Base-by-base conservation (phyloP, 2,329 filamentous ascomycete species). In the Aulographum hederae region DNA sequence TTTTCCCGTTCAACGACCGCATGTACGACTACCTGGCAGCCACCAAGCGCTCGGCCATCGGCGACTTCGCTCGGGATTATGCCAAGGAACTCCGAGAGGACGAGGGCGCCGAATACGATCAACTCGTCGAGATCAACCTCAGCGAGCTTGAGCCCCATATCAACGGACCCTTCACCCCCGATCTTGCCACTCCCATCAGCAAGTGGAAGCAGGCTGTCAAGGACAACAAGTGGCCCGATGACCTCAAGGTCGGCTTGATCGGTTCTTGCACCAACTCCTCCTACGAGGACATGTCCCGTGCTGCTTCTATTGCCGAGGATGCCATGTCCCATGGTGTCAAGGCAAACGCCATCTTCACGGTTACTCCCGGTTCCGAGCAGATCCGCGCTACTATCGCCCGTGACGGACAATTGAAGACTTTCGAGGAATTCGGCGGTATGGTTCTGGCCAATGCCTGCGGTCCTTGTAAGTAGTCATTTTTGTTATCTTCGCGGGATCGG, bases 141-240 rank as follows among this genome's bases (percentile, higher is more conserved):
- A 78, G 72, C 36, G 79, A 86, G 59, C 77, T 98, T 30, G 89
- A 98, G 67, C 89, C 89, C 43, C 82, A 95, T 56, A 84, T 98
- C 65, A 98, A 98, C 66, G 89, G 89, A 43, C 89, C 89, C 41
- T 95, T 95, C 72, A 98, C 89, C 18, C 89, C 89, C 38, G 89
- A 98, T 72, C 68, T 98, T 61, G 85, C 84, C 34, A 95, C 89
- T 5, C 89, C 89, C 32, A 91, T 98, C 56, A 93, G 82, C 61
- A 89, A 94, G 66, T 93, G 95, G 65, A 82, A 79, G 60, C 77
- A 91, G 51, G 81, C 82, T 43, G 86, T 86, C 50, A 84, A 91
- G 66, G 73, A 76, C 50, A 93, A 98, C 65, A 73, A 76, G 57
- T 98, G 89, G 89, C 89, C 89, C 14, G 76, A 89, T 58, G 84